Evolutionary conservation across 2,329 filamentous ascomycete species (phyloP).

Genomic region (Venturia nashicola): DNA sequence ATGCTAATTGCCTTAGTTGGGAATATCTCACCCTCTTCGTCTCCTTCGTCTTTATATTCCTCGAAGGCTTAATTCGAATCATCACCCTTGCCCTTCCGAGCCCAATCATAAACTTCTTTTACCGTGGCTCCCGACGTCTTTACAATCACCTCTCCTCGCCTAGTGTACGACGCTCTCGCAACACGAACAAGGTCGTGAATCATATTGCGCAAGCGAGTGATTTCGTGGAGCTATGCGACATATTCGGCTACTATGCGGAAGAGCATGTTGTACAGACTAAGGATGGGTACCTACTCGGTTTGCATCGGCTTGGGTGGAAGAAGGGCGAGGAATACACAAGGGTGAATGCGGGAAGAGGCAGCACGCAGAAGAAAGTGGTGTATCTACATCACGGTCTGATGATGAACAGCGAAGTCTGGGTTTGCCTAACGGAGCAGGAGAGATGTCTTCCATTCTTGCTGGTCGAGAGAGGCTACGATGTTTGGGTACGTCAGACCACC

Average conservation of each 20-base stretch:
- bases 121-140: slow-evolving; percentile 65
- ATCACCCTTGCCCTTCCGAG: slow-evolving; percentile 78
- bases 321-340: slow-evolving; percentile 65
- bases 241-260: slow-evolving; percentile 87
- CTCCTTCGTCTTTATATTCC: slow-evolving; percentile 69
- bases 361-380: slow-evolving; percentile 69
- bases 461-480: slow-evolving; percentile 85
- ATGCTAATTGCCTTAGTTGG: slow-evolving; percentile 21
- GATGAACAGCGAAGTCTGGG: slow-evolving; percentile 99
- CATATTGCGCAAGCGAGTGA: slow-evolving; percentile 77
- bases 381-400: slow-evolving; percentile 93
- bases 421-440: slow-evolving; percentile 76
- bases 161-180: slow-evolving; percentile 54
- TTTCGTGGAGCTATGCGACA: slow-evolving; percentile 83
- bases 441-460: slow-evolving; percentile 79
- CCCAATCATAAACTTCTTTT: slow-evolving; percentile 70
- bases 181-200: slow-evolving; percentile 57
- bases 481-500: slow-evolving; percentile 54
- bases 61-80: slow-evolving; percentile 74
- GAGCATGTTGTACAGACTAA: slow-evolving; percentile 92
- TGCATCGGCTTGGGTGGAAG: slow-evolving; percentile 76
- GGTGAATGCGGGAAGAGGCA: slow-evolving; percentile 60
- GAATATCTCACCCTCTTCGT: slow-evolving; percentile 81
- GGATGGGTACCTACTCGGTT: slow-evolving; percentile 83
- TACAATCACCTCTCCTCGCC: slow-evolving; percentile 71